These are phyloP conservation scores for Pyrenophora tritici-repentis DNA, from an alignment of 2,329 filamentous ascomycete genomes.

Conservation along the genomic window DNA sequence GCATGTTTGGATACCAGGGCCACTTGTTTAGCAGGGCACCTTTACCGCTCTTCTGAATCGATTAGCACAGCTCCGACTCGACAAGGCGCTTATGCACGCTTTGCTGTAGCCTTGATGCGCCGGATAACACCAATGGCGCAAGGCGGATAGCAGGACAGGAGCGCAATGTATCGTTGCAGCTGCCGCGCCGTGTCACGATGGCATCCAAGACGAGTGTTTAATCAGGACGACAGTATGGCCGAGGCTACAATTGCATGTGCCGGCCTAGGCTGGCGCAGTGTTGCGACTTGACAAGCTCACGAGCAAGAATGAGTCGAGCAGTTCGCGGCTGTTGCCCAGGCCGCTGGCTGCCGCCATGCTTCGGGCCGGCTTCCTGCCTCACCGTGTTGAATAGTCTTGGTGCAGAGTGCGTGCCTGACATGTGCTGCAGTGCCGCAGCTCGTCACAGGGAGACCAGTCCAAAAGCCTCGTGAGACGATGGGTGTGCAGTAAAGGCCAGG, in stretches of 20 bases:
- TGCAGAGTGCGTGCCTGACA: constrained; percentile 34
- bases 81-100: constrained; percentile 46
- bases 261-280: too few species aligned
- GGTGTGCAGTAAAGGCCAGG: constrained; percentile 18
- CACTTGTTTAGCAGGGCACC: constrained; percentile 30
- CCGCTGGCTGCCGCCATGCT: constrained; percentile 15
- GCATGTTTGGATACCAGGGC: constrained; percentile 32
- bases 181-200: constrained; percentile 34
- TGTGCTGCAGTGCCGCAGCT: constrained; percentile 12
- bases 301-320: constrained; percentile 2
- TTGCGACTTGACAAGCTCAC: not conserved
- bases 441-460: constrained; percentile 18
- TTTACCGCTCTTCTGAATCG: constrained; percentile 50
- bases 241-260: too few species aligned
- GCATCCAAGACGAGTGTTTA: constrained; percentile 9
- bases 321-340: constrained; percentile 27
- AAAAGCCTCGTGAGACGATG: constrained; percentile 29
- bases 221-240: constrained; percentile 15
- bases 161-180: constrained; percentile 18
- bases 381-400: constrained; percentile 19
- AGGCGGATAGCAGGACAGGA: constrained; percentile 19
- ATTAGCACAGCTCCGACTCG: constrained; percentile 28
- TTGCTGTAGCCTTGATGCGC: constrained; percentile 36
- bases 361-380: constrained; percentile 37
- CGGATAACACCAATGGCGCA: constrained; percentile 36